Base-by-base conservation (phyloP, 2,329 filamentous ascomycete genomes). In the Colletotrichum eleusines region DNA sequence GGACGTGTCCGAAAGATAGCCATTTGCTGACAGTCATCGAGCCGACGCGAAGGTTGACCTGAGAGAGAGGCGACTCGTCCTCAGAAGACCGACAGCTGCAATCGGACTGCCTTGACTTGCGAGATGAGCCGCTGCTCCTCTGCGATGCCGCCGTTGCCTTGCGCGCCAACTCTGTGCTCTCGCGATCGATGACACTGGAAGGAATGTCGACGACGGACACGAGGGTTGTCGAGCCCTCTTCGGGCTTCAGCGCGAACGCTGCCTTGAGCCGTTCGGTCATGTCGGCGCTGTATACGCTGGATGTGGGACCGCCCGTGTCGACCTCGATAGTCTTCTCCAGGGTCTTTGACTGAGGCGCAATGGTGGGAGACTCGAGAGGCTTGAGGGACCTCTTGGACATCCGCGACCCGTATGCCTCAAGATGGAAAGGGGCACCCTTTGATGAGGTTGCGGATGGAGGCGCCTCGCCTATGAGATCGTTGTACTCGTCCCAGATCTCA, bases 401-500 rank as follows among this genome's bases (percentile, higher is more conserved):
- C 38, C 78, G 80, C 1, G 78, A 78, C 11, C 83, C 79, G 59
- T 86, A 86, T 2, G 78, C 82, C 74, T 90, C 86, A 16, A 89
- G 83, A 73, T 88, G 84, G 76, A 90, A 88, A 28, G 89, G 85
- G 66, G 84, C 78, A 0, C 87, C 87, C 33, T 84, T 83, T 0
- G 89, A 90, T 0, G 88, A 89, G 1, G 85, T 86, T 6, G 86
- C 82, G 0, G 88, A 89, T 1, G 81, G 81, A 2, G 85, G 85
- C 1, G 81, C 81, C 14, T 93, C 91, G 63, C 93, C 92, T 64
- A 98, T 88, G 16, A 98, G 83, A 75, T 98, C 95, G 74, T 98
- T 91, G 77, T 97, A 98, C 80, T 97, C 95, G 62, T 95, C 91
- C 95, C 95, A 98, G 1, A 97, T 88, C 77, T 98, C 95, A 75